Percentiles rank a stretch among this genome's conserved stretches.
phyloP scores from a whole-genome alignment of 75 land plant species.

The Pinus albicaulis region DNA sequence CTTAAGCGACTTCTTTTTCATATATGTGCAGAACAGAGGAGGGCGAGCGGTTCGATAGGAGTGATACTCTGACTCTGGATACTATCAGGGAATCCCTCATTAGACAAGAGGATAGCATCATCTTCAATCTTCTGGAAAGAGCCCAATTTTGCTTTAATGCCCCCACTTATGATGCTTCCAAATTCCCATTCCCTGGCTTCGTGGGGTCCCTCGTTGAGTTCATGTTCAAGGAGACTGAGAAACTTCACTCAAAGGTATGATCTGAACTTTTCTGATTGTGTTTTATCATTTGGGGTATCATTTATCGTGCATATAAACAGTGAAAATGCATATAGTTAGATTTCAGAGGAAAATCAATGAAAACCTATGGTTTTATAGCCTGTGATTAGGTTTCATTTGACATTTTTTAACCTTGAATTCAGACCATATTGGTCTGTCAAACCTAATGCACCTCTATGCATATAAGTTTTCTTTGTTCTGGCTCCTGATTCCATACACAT shows the following conservation, averaged over 20 bases:
- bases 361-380: background rate
- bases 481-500: too few relatives aligned
- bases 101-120: constrained; percentile 95
- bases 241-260: constrained; percentile 83
- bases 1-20: background rate
- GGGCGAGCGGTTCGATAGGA: constrained; percentile 51
- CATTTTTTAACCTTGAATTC: background rate
- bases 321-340: background rate
- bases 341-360: background rate
- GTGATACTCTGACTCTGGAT: constrained; percentile 72
- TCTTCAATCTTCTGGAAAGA: constrained; percentile 84
- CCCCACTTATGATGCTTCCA: constrained; percentile 68
- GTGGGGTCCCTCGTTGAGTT: constrained; percentile 81
- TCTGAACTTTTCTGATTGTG: background rate
- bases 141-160: constrained; percentile 82
- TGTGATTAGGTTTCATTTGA: background rate
- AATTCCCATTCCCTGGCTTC: constrained; percentile 66
- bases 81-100: constrained; percentile 76
- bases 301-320: background rate
- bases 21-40: constrained; percentile 14
- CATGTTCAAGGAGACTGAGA: constrained; percentile 91
- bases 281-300: background rate
- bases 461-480: too few relatives aligned
- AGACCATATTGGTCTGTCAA: background rate
- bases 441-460: background rate